Evolutionary conservation across 306 rosid species (phyloP).

Genomic region (Alnus glutinosa): DNA sequence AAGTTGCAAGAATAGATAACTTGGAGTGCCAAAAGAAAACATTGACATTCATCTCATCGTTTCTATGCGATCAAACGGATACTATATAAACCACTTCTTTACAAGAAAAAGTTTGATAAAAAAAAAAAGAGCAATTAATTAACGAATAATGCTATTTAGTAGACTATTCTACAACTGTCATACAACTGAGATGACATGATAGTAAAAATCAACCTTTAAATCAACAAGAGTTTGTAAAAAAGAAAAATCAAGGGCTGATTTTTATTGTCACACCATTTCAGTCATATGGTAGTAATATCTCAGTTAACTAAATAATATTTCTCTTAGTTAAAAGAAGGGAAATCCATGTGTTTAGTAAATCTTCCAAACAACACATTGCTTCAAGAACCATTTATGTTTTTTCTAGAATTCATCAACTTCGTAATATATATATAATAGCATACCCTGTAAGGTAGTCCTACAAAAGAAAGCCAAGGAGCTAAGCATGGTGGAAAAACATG

Average conservation of each 20-base stretch:
- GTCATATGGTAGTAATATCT: too few species aligned
- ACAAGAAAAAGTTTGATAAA: neutral
- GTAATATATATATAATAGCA: neutral
- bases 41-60: neutral
- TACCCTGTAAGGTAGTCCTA: conserved; percentile 23
- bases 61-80: neutral
- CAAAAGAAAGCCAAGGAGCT: conserved; percentile 30
- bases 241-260: too few species aligned
- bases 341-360: neutral
- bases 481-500: conserved; percentile 28
- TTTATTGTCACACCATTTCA: too few species aligned
- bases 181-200: too few species aligned
- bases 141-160: too few species aligned
- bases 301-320: too few species aligned
- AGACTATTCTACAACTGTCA: too few species aligned
- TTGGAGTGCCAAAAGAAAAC: neutral
- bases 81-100: neutral
- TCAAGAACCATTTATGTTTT: neutral
- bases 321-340: neutral
- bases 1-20: neutral
- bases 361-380: neutral
- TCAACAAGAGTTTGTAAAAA: too few species aligned
- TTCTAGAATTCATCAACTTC: neutral
- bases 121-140: neutral
- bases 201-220: too few species aligned